These are phyloP conservation scores for Dothideomycetidae sp. DNA, from an alignment of 2,329 filamentous ascomycete species.

Conservation along the genomic window DNA sequence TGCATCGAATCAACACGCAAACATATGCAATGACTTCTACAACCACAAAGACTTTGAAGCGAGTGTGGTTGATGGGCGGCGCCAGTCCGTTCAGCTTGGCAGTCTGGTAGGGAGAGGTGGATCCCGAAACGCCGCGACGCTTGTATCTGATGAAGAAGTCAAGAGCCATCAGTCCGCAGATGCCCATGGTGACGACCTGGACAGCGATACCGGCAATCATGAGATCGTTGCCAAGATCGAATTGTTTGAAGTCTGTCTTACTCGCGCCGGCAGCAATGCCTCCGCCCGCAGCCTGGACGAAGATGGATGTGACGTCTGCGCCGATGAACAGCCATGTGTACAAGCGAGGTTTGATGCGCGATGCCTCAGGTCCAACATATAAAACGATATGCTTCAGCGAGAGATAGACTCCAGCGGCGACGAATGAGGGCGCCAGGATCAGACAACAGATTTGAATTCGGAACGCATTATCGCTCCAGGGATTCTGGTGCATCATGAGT, in stretches of 20 bases:
- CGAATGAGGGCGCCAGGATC: constrained; percentile 30
- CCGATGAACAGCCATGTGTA: constrained; percentile 39
- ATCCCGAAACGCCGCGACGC: constrained; percentile 1
- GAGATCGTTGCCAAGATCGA: constrained; percentile 28
- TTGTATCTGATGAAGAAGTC: constrained; percentile 24
- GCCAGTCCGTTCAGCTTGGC: constrained; percentile 6
- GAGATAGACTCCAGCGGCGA: constrained; percentile 34
- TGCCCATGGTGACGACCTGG: constrained; percentile 30
- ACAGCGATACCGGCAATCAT: constrained; percentile 33
- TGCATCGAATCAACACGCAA: constrained; percentile 49
- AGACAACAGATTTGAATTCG: constrained; percentile 31
- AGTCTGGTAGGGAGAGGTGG: background rate
- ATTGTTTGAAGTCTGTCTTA: constrained; percentile 14
- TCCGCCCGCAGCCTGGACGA: constrained; percentile 32
- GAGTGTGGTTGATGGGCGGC: constrained; percentile 8
- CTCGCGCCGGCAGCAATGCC: constrained; percentile 27
- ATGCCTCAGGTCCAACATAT: constrained; percentile 29
- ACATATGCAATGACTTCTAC: constrained; percentile 45
- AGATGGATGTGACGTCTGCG: constrained; percentile 32
- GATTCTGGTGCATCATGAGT: constrained; percentile 29
- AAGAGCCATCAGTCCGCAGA: constrained; percentile 28
- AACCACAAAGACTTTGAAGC: constrained; percentile 42
- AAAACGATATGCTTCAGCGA: constrained; percentile 34
- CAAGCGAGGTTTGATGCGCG: constrained; percentile 27
- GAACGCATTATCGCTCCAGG: constrained; percentile 26